phyloP scores from a whole-genome alignment of 345 rosid species.

The Reutealis trisperma region DNA sequence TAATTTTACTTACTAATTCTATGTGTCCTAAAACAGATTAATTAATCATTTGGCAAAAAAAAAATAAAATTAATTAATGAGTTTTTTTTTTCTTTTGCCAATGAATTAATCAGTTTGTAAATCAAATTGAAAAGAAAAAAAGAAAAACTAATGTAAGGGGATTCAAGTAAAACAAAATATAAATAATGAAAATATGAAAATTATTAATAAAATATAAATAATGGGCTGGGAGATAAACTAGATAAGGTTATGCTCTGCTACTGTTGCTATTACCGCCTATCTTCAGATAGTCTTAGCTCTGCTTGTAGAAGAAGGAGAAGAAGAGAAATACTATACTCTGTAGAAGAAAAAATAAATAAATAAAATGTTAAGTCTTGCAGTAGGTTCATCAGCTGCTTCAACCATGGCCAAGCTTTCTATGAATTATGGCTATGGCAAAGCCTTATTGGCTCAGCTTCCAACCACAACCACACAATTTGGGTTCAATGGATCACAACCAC shows the following conservation, averaged over 20 bases:
- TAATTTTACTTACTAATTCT: too few species aligned
- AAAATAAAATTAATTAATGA: too few species aligned
- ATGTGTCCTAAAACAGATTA: too few species aligned
- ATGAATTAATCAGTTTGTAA: too few species aligned
- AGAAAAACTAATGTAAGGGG: too few species aligned
- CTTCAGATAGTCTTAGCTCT: not conserved
- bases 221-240: not conserved
- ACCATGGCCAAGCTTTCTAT: not conserved
- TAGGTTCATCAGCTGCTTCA: conserved; percentile 30
- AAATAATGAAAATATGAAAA: too few species aligned
- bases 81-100: too few species aligned
- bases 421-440: not conserved
- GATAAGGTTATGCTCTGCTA: not conserved
- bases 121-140: too few species aligned
- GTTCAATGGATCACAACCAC: conserved; percentile 9
- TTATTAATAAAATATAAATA: too few species aligned
- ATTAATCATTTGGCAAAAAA: too few species aligned
- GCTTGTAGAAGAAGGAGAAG: not conserved
- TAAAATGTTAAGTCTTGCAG: conserved; percentile 25
- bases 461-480: conserved; percentile 4
- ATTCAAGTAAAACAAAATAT: too few species aligned
- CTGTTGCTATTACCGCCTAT: not conserved
- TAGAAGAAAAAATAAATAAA: not conserved
- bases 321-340: not conserved
- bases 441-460: conserved; percentile 5